These are phyloP conservation scores for Tricholoma hemisulphureum DNA, from an alignment of 768 basidiomycete species.

Conservation along the genomic window DNA sequence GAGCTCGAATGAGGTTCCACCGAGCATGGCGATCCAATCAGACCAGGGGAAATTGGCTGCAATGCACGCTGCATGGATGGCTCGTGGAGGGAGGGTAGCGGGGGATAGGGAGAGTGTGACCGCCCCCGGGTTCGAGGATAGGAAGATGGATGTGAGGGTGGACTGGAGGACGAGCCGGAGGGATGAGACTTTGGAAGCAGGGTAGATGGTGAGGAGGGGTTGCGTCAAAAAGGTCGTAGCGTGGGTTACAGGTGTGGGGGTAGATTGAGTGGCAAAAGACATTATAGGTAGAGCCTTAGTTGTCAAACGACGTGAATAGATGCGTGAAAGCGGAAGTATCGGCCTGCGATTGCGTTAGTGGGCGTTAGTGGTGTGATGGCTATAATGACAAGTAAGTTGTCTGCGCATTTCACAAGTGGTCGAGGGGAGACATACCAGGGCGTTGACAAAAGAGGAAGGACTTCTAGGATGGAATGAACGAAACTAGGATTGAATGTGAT, in stretches of 20 bases:
- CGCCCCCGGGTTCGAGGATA: slow-evolving; percentile 7
- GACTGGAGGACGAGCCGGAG: slow-evolving; percentile 33
- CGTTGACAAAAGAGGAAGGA: no score
- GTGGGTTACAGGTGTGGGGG: background rate
- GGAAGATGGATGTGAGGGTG: slow-evolving; percentile 24
- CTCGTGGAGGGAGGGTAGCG: slow-evolving; percentile 30
- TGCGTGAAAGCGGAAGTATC: background rate
- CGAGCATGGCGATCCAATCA: slow-evolving; percentile 37
- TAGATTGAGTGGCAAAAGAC: background rate
- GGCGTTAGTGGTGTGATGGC: background rate
- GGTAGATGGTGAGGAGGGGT: slow-evolving; percentile 29
- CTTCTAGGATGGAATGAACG: background rate
- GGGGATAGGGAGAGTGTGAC: slow-evolving; percentile 29
- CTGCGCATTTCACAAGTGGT: no score
- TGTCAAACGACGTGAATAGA: background rate
- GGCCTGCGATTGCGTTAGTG: background rate
- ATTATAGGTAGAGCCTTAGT: background rate
- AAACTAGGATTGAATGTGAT: background rate
- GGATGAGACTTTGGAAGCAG: slow-evolving; percentile 21
- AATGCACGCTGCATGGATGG: slow-evolving; percentile 34
- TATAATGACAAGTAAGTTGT: background rate
- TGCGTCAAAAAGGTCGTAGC: slow-evolving; percentile 37
- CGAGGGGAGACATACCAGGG: background rate
- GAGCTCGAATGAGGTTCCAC: slow-evolving; percentile 34
- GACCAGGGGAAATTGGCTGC: slow-evolving; percentile 33